phyloP scores from a whole-genome alignment of 2,329 filamentous ascomycete species.

The Cadophora gregata region DNA sequence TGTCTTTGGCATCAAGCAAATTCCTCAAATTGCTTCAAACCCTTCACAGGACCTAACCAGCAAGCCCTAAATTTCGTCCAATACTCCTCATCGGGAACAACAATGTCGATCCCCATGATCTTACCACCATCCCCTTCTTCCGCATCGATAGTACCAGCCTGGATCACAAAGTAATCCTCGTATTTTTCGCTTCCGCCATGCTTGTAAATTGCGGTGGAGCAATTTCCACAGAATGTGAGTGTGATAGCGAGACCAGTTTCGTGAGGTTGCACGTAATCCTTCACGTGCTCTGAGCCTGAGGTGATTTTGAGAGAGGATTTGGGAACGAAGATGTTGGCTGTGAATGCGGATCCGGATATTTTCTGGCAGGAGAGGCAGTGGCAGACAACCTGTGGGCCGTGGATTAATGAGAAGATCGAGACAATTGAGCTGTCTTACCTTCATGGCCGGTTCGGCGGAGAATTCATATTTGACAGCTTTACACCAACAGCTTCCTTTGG shows the following conservation, averaged over 20 bases:
- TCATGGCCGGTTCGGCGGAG: not conserved
- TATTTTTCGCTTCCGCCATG: conserved; percentile 20
- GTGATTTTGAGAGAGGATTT: conserved; percentile 10
- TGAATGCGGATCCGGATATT: conserved; percentile 19
- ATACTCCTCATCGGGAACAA: conserved; percentile 16
- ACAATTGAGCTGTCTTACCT: not conserved
- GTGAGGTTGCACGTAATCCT: conserved; percentile 12
- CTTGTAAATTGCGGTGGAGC: conserved; percentile 15
- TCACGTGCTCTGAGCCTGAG: not conserved
- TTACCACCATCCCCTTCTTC: not conserved
- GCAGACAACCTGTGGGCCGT: conserved; percentile 10
- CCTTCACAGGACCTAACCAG: conserved; percentile 9
- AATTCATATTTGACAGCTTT: conserved; percentile 8
- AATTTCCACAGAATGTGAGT: conserved; percentile 10
- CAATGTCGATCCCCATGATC: conserved; percentile 10
- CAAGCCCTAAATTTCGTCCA: conserved; percentile 18
- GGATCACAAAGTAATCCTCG: conserved; percentile 16
- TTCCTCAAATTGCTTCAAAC: conserved; percentile 7
- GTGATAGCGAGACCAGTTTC: conserved; percentile 19
- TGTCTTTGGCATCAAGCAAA: conserved; percentile 9
- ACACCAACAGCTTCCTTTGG: conserved; percentile 20
- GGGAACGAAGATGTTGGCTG: conserved; percentile 18
- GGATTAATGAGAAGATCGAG: not conserved
- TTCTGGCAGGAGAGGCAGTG: conserved; percentile 22
- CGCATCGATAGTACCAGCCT: conserved; percentile 14